A percentile compares a stretch with the other conserved stretches of the same genome.
These are phyloP conservation scores for Corylus avellana DNA, from an alignment of 306 rosid genomes.

Conservation along the genomic window DNA sequence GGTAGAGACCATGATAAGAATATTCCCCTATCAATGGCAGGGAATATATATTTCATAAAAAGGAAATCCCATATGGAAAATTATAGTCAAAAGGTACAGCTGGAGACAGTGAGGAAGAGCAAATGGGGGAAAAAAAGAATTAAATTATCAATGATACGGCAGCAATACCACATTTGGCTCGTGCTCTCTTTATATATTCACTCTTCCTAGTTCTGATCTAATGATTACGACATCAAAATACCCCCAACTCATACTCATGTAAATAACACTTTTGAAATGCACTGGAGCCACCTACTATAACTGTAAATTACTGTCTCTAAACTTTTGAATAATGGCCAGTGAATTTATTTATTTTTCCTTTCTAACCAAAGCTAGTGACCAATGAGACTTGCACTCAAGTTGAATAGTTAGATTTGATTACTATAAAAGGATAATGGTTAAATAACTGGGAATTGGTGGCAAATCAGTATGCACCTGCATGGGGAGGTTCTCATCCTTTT, in stretches of 20 bases:
- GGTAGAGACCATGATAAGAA: background rate
- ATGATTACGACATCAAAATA: no score
- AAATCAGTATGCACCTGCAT: slow-evolving; percentile 68
- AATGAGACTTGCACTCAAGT: background rate
- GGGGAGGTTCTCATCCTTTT: slow-evolving; percentile 71
- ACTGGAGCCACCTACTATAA: background rate
- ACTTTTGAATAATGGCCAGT: background rate
- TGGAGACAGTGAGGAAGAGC: background rate
- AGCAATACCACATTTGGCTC: background rate
- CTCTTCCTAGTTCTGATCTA: no score
- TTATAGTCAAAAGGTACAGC: background rate
- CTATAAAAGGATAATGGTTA: background rate
- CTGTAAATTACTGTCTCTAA: background rate
- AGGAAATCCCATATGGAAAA: background rate
- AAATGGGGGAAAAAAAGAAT: background rate
- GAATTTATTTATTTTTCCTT: background rate
- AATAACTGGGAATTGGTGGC: slow-evolving; percentile 16
- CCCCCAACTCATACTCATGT: no score
- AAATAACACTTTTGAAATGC: no score
- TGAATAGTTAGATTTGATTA: background rate
- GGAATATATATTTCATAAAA: background rate
- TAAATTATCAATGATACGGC: background rate
- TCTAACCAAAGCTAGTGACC: background rate
- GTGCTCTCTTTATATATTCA: background rate
- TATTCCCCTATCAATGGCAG: background rate